Base-by-base conservation (phyloP, 257 asterid species). In the Primulina eburnea region DNA sequence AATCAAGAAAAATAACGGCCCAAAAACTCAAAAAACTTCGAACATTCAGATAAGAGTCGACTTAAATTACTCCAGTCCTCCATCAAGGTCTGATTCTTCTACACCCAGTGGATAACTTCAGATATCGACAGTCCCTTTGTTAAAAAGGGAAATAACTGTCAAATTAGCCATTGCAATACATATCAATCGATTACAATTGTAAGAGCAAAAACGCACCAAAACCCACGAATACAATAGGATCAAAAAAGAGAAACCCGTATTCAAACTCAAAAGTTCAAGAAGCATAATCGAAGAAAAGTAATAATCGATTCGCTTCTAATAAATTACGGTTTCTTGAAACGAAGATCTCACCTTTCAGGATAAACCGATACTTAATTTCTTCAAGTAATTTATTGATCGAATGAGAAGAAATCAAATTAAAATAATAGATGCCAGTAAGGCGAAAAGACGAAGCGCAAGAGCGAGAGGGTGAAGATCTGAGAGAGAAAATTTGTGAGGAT, bases 11-110 rank as follows among this genome's bases (percentile, higher is more conserved):
- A 65, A 40, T 20, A 20, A 38, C 0, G 16, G 62, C 26, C 59
- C 1, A 16, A 32, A 0, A 55, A 9, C 1, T 56, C 4, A 2
- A 7, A 40, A 28, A 26, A 73, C 7, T 34, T 16, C 1, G 18
- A 38, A 34, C 5, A 28, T 12, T 62, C 33, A 7, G 14, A 58
- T 30, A 8, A 28, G 52, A 26, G 37, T 60, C 3, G 9, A 61
- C 50, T 38, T 38, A 30, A 59, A 65, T 74, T 77, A 90, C 97
- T 94, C 97, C 97, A 90, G 69, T 87, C 96, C 71, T 84, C 97
- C 97, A 88, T 90, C 71, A n/a, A 30, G 67, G 71, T 50, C 60
- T 68, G 65, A 53, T 72, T 65, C 82, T 73, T 66, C 77, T 17
- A 68, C 40, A 62, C 64, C 59, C 75, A 24, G 57, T 38, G 57